Base-by-base conservation (phyloP, 1,284 basidiomycete species). In the Trichosporon inkin region DNA sequence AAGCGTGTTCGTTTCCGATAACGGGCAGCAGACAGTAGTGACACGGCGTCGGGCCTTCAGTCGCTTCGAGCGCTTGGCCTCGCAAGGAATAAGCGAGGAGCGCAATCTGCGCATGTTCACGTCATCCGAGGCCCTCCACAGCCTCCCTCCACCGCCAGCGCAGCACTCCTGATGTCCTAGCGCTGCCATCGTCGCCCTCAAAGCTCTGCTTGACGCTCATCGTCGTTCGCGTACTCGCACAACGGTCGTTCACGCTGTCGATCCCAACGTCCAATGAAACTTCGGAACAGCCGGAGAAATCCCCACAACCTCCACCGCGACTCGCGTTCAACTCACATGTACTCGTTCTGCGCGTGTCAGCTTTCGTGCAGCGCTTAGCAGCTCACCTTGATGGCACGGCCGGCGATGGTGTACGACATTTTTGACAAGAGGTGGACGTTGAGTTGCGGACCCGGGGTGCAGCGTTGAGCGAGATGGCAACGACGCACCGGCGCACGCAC, bases 401-500 rank as follows among this genome's bases (percentile, higher is more conserved):
- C 77, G 54, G 75, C 74, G 68, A 79, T 79, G 58, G 56, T 70
- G 76, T 79, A 79, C 47, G 77, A 79, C 77, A 79, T 79, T 60
- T 61, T 75, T 49, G 44, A 16, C 7, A 13, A 64, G 37, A n/a
- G 38, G 44, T 62, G 41, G 59, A 37, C 37, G 36, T 36, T 44
- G 58, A 35, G 22, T 32, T n/a, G 38, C 22, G 24, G 28, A 3
- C 17, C n/a, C 16, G 41, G 17, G 35, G 32, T 41, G 41, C 53
- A 22, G 55, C 40, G 6, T 13, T 22, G 34, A 40, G 34, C 55
- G 24, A 36, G 32, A 34, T 19, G 54, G 19, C 59, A 57, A 37
- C 37, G 34, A 41, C 36, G 38, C 54, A 56, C 47, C 47, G 16
- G 52, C 28, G 19, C 38, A 40, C 20, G 28, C 41, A 34, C 36